Base-by-base conservation (phyloP, 2,329 filamentous ascomycete species). In the Colletotrichum lupini region DNA sequence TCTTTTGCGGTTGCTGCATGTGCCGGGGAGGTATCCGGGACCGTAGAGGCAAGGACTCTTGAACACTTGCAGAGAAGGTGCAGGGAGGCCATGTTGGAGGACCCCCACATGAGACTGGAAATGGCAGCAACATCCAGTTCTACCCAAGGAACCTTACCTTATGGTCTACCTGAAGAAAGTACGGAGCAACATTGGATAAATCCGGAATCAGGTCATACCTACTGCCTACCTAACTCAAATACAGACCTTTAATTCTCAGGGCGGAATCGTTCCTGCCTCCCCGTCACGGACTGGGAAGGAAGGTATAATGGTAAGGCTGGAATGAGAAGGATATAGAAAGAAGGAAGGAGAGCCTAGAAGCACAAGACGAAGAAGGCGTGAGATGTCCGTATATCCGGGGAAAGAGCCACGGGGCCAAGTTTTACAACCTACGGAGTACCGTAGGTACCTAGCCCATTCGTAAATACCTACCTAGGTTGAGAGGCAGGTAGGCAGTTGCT, bases 41-140 rank as follows among this genome's bases (percentile, higher is more conserved):
- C 70, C 60, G 59, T 60, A 22, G 6, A 26, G 59, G 69, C 65
- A 71, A 61, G 59, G 55, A 37, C 28, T 12, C 24, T 49, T 46
- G 65, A 70, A 58, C 70, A 73, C 67, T 66, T 60, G 61, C 67
- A 69, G 70, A 19, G 46, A 53, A 32, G 42, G 32, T 57, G 59
- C 35, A 72, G 56, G 71, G 70, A 71, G 37, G 60, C 35, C 67
- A 65, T 65, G 68, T 35, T 69, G 26, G 71, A 56, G 42, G 56
- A 65, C 67, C 71, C 71, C 67, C 71, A 72, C 61, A 67, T 67
- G 49, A 72, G 56, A n/a, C 67, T 35, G 28, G 42, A 72, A 71
- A 65, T 67, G 49, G 28, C 53, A 73, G 55, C 49, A 32, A 57
- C 19, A 7, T n/a, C 57, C 26, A 32, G 28, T 49, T 67, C 53